Evolutionary conservation across 352 stramenopile species (phyloP), one percentile per base, ranked within the genome.

Genomic region (Sclerospora graminicola): DNA sequence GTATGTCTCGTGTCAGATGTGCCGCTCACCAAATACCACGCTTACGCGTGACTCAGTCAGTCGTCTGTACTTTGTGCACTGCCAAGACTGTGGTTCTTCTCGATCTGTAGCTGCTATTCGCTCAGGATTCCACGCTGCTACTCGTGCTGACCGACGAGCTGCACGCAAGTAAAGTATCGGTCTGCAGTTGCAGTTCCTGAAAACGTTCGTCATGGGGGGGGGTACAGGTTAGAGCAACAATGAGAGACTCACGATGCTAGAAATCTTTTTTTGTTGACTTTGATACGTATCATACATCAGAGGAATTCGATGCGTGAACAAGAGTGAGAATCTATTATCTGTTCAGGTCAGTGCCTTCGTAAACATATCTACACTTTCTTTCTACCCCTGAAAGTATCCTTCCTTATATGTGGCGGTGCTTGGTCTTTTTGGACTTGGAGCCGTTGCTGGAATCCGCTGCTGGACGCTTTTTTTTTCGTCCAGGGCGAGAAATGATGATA

Each of bases 1-100:
- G 65, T 99, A 99, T 74, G 96, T 99, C 18, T 98, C 94, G 54
- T 99, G 97, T 78, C 89, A 98, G 66, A 99, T 98, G 93, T 99
- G 97, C 75, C 89, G 93, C 54, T 97, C 82, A 42, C 87, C 95
- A 19, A 98, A 99, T 68, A 99, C 97, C 40, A 97, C 94, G 48
- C 71, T 99, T 39, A 95, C 88, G 41, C 90, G 95, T 58, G 95
- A 99, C 82, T 89, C 77, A 49, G 91, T 96, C 27, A 97, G 80
- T 36, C 83, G 96, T 32, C 82, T 99, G 45, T 97, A 98, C 68
- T 99, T 99, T 65, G 94, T 98, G 45, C 87, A 98, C 58, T 99
- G 97, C 70, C 89, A 96, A 61, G 94, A 97, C 66, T 99, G 96
- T 65, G 96, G 95, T 20, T 97, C 86, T 24, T 95, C 76, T 54